These are phyloP conservation scores for Saccharomycopsis phalli DNA, from an alignment of 1,139 yeast genomes.

Conservation along the genomic window DNA sequence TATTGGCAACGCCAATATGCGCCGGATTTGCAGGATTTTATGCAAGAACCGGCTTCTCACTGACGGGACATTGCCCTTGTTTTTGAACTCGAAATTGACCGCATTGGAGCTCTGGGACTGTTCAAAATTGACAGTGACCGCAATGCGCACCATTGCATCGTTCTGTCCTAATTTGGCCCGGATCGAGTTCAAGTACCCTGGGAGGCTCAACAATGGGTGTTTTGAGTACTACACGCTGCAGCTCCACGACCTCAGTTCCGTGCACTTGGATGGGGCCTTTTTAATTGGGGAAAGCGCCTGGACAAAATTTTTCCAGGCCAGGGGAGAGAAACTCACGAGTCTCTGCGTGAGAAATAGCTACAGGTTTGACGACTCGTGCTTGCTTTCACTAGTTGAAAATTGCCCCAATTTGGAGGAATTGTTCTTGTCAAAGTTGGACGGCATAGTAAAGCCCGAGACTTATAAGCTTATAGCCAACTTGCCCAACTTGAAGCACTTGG, in stretches of 20 bases:
- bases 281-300: slow-evolving; percentile 67
- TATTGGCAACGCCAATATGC: slow-evolving; percentile 58
- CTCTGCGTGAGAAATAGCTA: slow-evolving; percentile 77
- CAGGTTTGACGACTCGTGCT: slow-evolving; percentile 61
- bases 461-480: slow-evolving; percentile 62
- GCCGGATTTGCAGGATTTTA: slow-evolving; percentile 62
- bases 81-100: slow-evolving; percentile 51
- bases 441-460: slow-evolving; percentile 47
- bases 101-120: slow-evolving; percentile 84
- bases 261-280: slow-evolving; percentile 80
- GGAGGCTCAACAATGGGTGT: slow-evolving; percentile 76
- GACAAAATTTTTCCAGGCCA: slow-evolving; percentile 56
- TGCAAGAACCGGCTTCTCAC: slow-evolving; percentile 74
- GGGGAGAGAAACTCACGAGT: slow-evolving; percentile 38
- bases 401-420: slow-evolving; percentile 50
- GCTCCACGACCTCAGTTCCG: slow-evolving; percentile 40
- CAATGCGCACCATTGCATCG: slow-evolving; percentile 63
- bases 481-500: slow-evolving; percentile 45
- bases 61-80: slow-evolving; percentile 61
- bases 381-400: slow-evolving; percentile 52
- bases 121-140: slow-evolving; percentile 60
- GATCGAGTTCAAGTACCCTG: slow-evolving; percentile 81
- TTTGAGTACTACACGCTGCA: slow-evolving; percentile 53
- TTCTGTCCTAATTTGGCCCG: slow-evolving; percentile 66
- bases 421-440: slow-evolving; percentile 62